phyloP scores from a whole-genome alignment of 352 stramenopile genomes.

The Hyaloperonospora brassicae region DNA sequence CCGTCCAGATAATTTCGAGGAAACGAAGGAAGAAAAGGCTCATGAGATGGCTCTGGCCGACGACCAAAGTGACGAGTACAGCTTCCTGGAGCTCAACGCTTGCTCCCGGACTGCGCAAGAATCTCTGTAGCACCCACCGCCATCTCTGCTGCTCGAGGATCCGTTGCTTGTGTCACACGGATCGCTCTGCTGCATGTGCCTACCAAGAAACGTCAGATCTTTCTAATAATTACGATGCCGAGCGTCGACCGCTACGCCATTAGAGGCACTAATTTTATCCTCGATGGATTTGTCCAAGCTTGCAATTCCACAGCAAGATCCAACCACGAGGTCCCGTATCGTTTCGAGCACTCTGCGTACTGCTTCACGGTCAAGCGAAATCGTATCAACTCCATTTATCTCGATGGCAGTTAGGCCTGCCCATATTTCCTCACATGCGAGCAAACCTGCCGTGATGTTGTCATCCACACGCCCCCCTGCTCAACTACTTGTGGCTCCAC shows the following conservation, averaged over 20 bases:
- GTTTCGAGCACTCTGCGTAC: slow-evolving; percentile 47
- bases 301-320: slow-evolving; percentile 40
- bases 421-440: slow-evolving; percentile 29
- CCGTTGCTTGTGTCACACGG: slow-evolving; percentile 38
- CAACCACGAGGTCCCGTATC: slow-evolving; percentile 37
- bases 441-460: slow-evolving; percentile 28
- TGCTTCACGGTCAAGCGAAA: slow-evolving; percentile 25
- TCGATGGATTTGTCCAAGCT: neutral
- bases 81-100: slow-evolving; percentile 39
- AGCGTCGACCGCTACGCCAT: slow-evolving; percentile 6
- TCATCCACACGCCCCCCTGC: slow-evolving; percentile 47
- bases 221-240: slow-evolving; percentile 31
- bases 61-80: slow-evolving; percentile 40
- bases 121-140: slow-evolving; percentile 43
- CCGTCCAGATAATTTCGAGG: slow-evolving; percentile 44
- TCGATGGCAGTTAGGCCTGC: slow-evolving; percentile 34
- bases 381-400: slow-evolving; percentile 55
- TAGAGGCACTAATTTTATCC: slow-evolving; percentile 10
- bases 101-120: slow-evolving; percentile 35
- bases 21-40: slow-evolving; percentile 60
- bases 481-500: slow-evolving; percentile 48
- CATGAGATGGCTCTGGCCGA: slow-evolving; percentile 59
- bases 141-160: slow-evolving; percentile 55
- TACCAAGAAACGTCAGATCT: slow-evolving; percentile 44
- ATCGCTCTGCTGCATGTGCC: slow-evolving; percentile 52